Conservation (phyloP, 371 early-diverging fungal species). For the Thermomucor indicae-seudaticae region DNA sequence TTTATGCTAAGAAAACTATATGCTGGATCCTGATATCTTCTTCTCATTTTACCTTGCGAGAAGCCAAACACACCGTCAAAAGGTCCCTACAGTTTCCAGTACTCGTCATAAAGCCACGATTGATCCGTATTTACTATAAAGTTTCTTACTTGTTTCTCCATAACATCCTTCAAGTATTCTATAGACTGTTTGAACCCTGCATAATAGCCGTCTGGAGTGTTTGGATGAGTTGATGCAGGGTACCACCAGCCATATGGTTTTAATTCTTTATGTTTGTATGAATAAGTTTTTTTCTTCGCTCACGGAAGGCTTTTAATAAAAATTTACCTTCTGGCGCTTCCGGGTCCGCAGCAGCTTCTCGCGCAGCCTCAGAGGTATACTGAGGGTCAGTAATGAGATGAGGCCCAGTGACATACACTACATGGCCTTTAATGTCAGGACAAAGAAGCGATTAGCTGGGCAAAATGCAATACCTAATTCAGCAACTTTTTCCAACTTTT, state of each 20-base stretch:
- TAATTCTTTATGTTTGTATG: slow-evolving; percentile 24
- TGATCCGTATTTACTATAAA: no score
- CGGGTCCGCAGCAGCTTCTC: slow-evolving; percentile 45
- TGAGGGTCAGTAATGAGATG: slow-evolving; percentile 56
- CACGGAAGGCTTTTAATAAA: not conserved
- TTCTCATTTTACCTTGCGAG: slow-evolving; percentile 43
- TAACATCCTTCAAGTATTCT: slow-evolving; percentile 37
- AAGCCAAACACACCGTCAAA: slow-evolving; percentile 78
- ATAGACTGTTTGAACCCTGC: slow-evolving; percentile 60
- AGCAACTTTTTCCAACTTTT: slow-evolving; percentile 55
- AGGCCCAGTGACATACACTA: slow-evolving; percentile 65
- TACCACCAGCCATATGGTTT: slow-evolving; percentile 66
- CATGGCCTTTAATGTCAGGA: not conserved
- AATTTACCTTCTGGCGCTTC: slow-evolving; percentile 47
- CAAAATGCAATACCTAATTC: slow-evolving; percentile 43
- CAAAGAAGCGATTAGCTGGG: not conserved
- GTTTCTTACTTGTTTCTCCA: slow-evolving; percentile 48
- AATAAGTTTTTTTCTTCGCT: not conserved
- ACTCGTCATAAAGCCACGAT: no score
- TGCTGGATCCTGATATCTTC: not conserved
- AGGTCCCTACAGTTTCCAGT: slow-evolving; percentile 41
- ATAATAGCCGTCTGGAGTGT: slow-evolving; percentile 33
- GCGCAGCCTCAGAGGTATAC: slow-evolving; percentile 44
- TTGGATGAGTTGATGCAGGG: slow-evolving; percentile 12
- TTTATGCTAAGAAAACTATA: not conserved